Evolutionary conservation across 306 rosid species (phyloP).

Genomic region (Cucumis hystrix): DNA sequence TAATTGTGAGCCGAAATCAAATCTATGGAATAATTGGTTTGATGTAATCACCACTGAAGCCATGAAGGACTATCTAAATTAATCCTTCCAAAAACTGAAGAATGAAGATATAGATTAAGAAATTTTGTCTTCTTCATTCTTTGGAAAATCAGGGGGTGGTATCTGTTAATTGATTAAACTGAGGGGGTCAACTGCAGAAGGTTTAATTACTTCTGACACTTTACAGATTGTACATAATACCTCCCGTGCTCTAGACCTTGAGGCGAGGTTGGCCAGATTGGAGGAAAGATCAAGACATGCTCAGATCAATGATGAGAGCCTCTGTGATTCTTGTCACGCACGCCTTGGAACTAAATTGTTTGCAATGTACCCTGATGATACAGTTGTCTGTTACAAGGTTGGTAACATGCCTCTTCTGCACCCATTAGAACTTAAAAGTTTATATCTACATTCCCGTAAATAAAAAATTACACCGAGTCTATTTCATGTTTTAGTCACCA

Average conservation of each 20-base stretch:
- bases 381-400: conserved; percentile 93
- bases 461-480: background rate
- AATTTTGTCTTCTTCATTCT: too few species aligned
- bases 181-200: background rate
- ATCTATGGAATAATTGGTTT: too few species aligned
- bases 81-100: too few species aligned
- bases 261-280: conserved; percentile 85
- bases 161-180: background rate
- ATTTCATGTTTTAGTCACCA: background rate
- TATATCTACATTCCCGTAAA: background rate
- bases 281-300: conserved; percentile 92
- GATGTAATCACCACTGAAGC: too few species aligned
- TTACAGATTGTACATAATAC: conserved; percentile 75
- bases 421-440: background rate
- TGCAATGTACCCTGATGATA: conserved; percentile 98
- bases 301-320: conserved; percentile 91
- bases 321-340: conserved; percentile 91
- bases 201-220: background rate
- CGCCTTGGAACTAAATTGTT: conserved; percentile 94
- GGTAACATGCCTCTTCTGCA: conserved; percentile 13
- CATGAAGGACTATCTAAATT: too few species aligned
- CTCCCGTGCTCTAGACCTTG: conserved; percentile 78
- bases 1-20: too few species aligned
- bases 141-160: too few species aligned
- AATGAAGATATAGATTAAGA: too few species aligned